Percentiles rank a stretch among this genome's conserved stretches.
These are phyloP conservation scores for Suillus weaverae DNA, from an alignment of 768 basidiomycete genomes.

Conservation along the genomic window DNA sequence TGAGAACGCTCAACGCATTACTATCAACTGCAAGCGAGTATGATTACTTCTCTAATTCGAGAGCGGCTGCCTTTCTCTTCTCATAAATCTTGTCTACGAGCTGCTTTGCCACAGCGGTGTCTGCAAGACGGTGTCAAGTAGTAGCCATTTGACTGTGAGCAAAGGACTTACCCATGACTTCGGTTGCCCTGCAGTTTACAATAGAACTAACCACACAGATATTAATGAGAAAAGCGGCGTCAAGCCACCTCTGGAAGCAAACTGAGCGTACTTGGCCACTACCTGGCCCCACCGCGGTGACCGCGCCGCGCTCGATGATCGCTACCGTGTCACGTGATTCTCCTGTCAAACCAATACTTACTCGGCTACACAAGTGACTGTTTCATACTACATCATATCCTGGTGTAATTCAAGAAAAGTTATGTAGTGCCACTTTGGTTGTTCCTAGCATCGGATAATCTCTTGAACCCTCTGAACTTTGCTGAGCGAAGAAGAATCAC, in stretches of 20 bases:
- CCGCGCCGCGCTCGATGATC: neutral
- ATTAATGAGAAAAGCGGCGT: neutral
- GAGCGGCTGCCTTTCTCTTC: constrained; percentile 92
- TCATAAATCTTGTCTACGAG: constrained; percentile 94
- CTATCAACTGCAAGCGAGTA: neutral
- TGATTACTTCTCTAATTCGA: constrained; percentile 89
- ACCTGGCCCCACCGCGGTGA: neutral
- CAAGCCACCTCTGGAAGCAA: neutral
- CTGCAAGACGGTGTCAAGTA: constrained; percentile 35
- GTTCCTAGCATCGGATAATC: neutral
- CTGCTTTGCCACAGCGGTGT: constrained; percentile 74
- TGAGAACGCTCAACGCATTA: constrained; percentile 25
- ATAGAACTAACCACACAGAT: neutral
- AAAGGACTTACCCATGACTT: constrained; percentile 5
- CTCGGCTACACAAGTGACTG: neutral
- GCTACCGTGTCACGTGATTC: neutral
- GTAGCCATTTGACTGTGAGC: neutral
- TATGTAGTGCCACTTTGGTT: neutral
- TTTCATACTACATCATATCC: neutral
- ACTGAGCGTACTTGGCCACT: neutral
- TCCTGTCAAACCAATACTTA: neutral
- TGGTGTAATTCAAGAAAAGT: neutral
- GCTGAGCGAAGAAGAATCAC: neutral
- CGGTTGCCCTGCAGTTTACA: neutral
- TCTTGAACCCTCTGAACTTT: neutral